These are phyloP conservation scores for Cyberlindnera nakhonratchasimensis DNA, from an alignment of 805 yeast genomes.

Conservation along the genomic window DNA sequence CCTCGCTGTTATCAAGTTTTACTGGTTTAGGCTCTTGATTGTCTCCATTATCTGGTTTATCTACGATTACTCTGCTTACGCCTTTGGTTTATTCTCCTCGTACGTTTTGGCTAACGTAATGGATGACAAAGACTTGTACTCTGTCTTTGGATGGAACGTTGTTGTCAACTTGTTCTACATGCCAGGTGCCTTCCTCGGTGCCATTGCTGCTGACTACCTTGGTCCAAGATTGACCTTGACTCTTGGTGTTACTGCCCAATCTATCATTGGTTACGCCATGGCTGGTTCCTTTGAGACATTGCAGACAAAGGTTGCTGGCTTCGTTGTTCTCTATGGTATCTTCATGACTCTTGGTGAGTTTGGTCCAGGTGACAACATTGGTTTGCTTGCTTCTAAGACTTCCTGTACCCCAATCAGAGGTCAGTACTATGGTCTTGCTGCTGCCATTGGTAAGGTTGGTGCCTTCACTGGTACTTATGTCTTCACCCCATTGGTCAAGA, in stretches of 20 bases:
- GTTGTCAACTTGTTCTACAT: conserved; percentile 83
- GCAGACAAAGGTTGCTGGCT: conserved; percentile 63
- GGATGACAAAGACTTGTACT: conserved; percentile 57
- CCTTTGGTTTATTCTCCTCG: conserved; percentile 82
- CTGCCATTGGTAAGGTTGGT: conserved; percentile 89
- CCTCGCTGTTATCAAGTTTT: conserved; percentile 65
- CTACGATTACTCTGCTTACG: conserved; percentile 84
- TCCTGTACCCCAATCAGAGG: conserved; percentile 87
- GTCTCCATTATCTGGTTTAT: conserved; percentile 85
- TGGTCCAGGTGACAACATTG: conserved; percentile 93
- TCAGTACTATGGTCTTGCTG: conserved; percentile 85
- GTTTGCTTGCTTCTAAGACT: conserved; percentile 82
- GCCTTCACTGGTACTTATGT: conserved; percentile 89
- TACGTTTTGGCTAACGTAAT: conserved; percentile 59
- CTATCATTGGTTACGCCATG: conserved; percentile 77
- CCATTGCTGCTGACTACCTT: conserved; percentile 74
- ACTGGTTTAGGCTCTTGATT: conserved; percentile 73
- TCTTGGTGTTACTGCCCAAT: conserved; percentile 69
- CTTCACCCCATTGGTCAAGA: conserved; percentile 73
- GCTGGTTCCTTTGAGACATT: conserved; percentile 63
- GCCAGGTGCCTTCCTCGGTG: conserved; percentile 90
- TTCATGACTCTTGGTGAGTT: conserved; percentile 87
- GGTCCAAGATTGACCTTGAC: conserved; percentile 86
- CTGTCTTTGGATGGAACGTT: conserved; percentile 88
- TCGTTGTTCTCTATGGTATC: conserved; percentile 84